Percentiles rank a stretch among this genome's conserved stretches.
Evolutionary conservation across 1,284 basidiomycete species (phyloP).

Genomic region (Phylloboletellus chloephorus): DNA sequence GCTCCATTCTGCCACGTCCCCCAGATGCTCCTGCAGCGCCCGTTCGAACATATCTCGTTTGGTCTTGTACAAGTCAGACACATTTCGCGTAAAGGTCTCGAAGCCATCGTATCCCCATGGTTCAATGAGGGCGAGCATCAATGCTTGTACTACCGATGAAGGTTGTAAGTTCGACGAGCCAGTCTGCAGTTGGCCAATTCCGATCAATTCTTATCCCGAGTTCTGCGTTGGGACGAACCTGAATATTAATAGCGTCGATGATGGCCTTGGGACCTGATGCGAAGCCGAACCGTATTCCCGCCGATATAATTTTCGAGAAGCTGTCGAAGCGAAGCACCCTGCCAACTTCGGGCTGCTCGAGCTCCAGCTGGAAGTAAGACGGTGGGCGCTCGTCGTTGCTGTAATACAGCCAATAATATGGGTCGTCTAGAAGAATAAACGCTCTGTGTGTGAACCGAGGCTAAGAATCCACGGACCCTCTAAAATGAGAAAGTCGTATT

Average conservation of each 20-base stretch:
- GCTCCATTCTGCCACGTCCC: conserved; percentile 74
- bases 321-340: conserved; percentile 78
- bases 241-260: conserved; percentile 66
- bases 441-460: not conserved
- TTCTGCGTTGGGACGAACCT: conserved; percentile 39
- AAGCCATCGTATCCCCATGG: conserved; percentile 78
- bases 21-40: conserved; percentile 67
- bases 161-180: conserved; percentile 72
- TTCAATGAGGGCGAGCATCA: conserved; percentile 61
- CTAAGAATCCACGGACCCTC: conserved; percentile 49
- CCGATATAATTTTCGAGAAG: conserved; percentile 80
- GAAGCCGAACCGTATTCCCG: conserved; percentile 75
- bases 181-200: conserved; percentile 38
- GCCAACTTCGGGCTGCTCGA: conserved; percentile 50
- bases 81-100: conserved; percentile 57
- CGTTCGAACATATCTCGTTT: conserved; percentile 76
- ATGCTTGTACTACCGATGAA: conserved; percentile 67
- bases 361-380: conserved; percentile 75
- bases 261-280: conserved; percentile 70
- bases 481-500: conserved; percentile 73
- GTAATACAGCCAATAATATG: conserved; percentile 65
- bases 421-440: conserved; percentile 48
- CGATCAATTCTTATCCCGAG: not conserved
- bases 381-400: conserved; percentile 54
- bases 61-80: conserved; percentile 71